Evolutionary conservation across 139 green algal genomes (phyloP), one percentile per base, ranked within the genome.

Genomic region (Chlamydomonas incerta): DNA sequence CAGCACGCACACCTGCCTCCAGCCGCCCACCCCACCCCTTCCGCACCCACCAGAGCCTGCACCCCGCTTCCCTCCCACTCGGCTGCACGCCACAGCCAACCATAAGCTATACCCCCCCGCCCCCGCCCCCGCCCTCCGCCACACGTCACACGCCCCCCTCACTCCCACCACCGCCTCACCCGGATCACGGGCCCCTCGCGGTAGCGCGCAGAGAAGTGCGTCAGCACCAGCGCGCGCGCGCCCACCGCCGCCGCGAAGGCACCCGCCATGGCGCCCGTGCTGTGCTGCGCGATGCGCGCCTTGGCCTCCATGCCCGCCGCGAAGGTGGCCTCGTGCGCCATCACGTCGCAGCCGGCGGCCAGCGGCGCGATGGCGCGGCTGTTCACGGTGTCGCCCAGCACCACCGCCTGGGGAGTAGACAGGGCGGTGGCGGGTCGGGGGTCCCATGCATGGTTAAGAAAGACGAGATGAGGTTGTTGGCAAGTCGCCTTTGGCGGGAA

Each of bases 291-390:
- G 0, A 97, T 83, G 35, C 82, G 52, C 31, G 95, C 95, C 88
- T 98, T 98, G 35, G 88, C 70, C 70, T 94, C 89, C 93, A 97
- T 96, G 66, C 88, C 92, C 24, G 35, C 24, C 57, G 77, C 77
- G 63, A 98, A 99, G 5, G 97, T 99, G 41, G 95, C 94, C 85
- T 99, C 97, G 83, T 99, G 97, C 0, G 96, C 95, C 21, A 99
- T 47, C 29, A 99, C 41, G 87, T 98, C 96, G 37, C 81, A 89
- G 28, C 90, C 91, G 8, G 75, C 55, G 0, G 93, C 96, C 34
- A 94, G 50, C 0, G 87, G 77, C 0, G 88, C 92, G 17, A 99
- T 96, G 50, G 92, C 82, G 3, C 70, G 20, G 1, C 91, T 96
- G 89, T 96, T 87, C 58, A 95, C 94, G 20, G 97, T 99, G 91